Percentiles rank a stretch among this genome's conserved stretches.
phyloP scores from a whole-genome alignment of 2,329 filamentous ascomycete species.

The Exophiala spinifera region DNA sequence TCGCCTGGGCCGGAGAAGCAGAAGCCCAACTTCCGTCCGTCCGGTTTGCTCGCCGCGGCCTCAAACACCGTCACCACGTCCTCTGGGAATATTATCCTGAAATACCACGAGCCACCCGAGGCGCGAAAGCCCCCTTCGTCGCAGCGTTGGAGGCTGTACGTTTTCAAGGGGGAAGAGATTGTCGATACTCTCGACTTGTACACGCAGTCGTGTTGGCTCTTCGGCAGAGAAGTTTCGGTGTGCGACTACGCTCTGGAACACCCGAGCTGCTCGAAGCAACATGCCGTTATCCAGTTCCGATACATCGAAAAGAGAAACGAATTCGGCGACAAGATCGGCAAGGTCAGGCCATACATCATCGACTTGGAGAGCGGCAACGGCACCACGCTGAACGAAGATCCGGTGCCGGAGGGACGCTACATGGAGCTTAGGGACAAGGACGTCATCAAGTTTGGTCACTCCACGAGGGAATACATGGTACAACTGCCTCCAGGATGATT shows the following conservation, averaged over 20 bases:
- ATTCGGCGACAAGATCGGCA: constrained; percentile 77
- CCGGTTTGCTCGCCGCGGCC: constrained; percentile 80
- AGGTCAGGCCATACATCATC: constrained; percentile 82
- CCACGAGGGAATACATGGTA: constrained; percentile 89
- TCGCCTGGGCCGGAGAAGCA: constrained; percentile 61
- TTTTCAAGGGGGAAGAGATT: constrained; percentile 81
- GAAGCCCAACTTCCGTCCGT: constrained; percentile 79
- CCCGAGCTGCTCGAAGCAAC: constrained; percentile 90
- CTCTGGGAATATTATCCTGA: constrained; percentile 69
- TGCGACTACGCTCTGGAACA: constrained; percentile 84
- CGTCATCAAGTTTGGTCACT: constrained; percentile 81
- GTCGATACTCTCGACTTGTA: constrained; percentile 77
- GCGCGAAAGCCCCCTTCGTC: constrained; percentile 79
- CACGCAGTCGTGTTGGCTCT: constrained; percentile 80
- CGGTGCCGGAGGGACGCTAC: constrained; percentile 72
- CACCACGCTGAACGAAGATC: constrained; percentile 74
- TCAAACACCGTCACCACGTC: constrained; percentile 73
- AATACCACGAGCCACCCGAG: constrained; percentile 94
- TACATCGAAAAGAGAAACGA: constrained; percentile 80
- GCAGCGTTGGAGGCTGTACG: constrained; percentile 82
- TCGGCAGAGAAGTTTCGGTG: constrained; percentile 76
- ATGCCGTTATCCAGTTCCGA: constrained; percentile 91
- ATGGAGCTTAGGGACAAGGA: constrained; percentile 86
- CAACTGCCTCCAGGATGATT: constrained; percentile 61
- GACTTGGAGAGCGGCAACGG: constrained; percentile 94